Evolutionary conservation across 768 basidiomycete species (phyloP), one percentile per base, ranked within the genome.

Genomic region (Pisolithus tinctorius): DNA sequence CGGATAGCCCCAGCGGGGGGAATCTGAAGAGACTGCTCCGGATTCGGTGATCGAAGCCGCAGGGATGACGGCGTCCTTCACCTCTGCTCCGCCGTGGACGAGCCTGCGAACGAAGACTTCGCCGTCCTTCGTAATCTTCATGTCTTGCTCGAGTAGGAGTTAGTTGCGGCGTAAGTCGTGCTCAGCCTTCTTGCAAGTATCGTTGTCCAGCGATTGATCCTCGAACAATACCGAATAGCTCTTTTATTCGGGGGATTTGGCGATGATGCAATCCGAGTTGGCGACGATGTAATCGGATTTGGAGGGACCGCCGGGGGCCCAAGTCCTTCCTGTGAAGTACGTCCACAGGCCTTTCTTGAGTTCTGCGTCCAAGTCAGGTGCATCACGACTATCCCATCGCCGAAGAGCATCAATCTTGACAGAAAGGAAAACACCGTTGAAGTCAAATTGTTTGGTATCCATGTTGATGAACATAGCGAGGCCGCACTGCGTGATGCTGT

Each of bases 401-500:
- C 60, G 63, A 41, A 66, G 49, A 1, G 60, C 56, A 30, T 66
- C 64, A 20, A 66, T 66, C 52, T 58, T 64, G 40, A 66, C 65
- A 5, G 64, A 65, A 40, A 66, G 63, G 37, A 66, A 64, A 11
- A 66, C 61, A 17, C 65, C 64, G 4, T 61, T 64, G 47, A 66
- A 66, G 44, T 66, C 64, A 40, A 66, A 66, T 6, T 53, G 63
- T 40, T 66, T 66, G 27, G 60, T 57, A 10, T 49, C 49, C 47
- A 57, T 55, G 56, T 54, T 57, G 49, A 57, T 57, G 53, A 55
- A 54, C 65, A 66, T 62, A 1, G 62, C 60, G 14, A 66, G 63
- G 49, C 65, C 64, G 27, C 62, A 64, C 46, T 65, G 64, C 16
- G 65, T 65, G 45, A 65, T 64, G 10, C 64, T 66, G 51, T 69